phyloP scores from a whole-genome alignment of 371 early-diverging fungal species.

The Sanchytrium tribonematis region DNA sequence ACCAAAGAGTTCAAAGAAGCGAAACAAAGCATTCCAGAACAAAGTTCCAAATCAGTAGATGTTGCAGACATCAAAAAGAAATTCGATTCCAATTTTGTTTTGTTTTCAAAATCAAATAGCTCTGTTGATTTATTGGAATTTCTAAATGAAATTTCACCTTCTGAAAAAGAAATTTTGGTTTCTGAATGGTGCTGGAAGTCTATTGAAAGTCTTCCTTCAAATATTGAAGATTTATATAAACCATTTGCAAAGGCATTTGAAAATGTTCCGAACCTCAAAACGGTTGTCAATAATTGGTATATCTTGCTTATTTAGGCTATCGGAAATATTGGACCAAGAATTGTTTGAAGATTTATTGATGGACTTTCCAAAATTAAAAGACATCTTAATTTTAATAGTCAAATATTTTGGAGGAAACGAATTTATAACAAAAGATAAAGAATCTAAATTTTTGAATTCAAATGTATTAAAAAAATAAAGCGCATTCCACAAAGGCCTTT shows the following conservation, averaged over 20 bases:
- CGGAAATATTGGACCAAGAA: neutral
- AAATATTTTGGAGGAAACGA: neutral
- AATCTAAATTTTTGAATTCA: neutral
- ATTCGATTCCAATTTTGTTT: neutral
- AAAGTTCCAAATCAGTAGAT: neutral
- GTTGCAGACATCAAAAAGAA: neutral
- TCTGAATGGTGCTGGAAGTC: neutral
- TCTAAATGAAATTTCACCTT: neutral
- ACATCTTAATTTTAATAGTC: neutral
- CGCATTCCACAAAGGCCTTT: too few species aligned
- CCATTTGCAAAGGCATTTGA: neutral
- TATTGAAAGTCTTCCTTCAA: neutral
- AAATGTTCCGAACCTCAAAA: too few species aligned
- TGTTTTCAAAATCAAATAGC: neutral
- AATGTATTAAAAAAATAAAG: too few species aligned
- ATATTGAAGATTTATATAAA: neutral
- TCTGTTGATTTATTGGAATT: neutral
- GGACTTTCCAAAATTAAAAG: neutral
- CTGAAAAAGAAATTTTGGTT: neutral
- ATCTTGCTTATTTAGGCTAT: neutral
- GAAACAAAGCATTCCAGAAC: too few species aligned
- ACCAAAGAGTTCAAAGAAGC: too few species aligned
- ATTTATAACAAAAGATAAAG: too few species aligned
- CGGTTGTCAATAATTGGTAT: neutral
- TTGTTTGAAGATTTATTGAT: neutral